phyloP scores from a whole-genome alignment of 768 basidiomycete genomes.

The Sporobolomyces roseus region DNA sequence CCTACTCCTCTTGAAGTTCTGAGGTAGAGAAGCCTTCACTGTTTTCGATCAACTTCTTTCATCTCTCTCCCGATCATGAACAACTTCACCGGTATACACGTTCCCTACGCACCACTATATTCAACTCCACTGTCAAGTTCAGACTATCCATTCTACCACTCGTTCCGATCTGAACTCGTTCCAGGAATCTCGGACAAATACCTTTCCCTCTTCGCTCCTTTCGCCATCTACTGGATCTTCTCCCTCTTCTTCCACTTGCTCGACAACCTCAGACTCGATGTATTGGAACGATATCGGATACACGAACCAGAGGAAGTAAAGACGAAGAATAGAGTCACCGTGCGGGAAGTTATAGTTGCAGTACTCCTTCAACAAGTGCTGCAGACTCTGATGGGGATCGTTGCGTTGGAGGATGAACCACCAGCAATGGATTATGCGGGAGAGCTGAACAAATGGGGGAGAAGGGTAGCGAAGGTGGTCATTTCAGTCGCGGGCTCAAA shows the following conservation, averaged over 20 bases:
- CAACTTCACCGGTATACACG: constrained; percentile 5
- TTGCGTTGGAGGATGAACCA: constrained; percentile 59
- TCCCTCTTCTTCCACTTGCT: constrained; percentile 76
- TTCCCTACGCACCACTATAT: constrained; percentile 17
- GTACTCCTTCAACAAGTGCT: constrained; percentile 81
- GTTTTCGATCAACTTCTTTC: not conserved
- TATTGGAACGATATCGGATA: constrained; percentile 77
- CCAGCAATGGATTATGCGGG: constrained; percentile 8
- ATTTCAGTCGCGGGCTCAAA: constrained; percentile 53
- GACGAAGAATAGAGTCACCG: constrained; percentile 68
- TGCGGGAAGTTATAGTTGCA: constrained; percentile 66
- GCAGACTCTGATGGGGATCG: constrained; percentile 71
- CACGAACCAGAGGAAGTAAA: constrained; percentile 80
- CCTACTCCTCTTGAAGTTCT: too few relatives aligned
- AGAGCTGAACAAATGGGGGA: constrained; percentile 29
- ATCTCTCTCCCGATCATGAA: constrained; percentile 14
- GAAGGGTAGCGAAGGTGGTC: constrained; percentile 51
- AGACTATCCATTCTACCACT: constrained; percentile 52
- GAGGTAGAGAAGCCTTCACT: not conserved
- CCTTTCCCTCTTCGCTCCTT: constrained; percentile 67
- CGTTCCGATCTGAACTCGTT: constrained; percentile 50
- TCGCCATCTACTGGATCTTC: constrained; percentile 77
- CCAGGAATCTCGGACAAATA: constrained; percentile 64
- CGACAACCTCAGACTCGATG: constrained; percentile 63
- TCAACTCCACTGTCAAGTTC: not conserved